These are phyloP conservation scores for Alternaria longipes DNA, from an alignment of 2,329 filamentous ascomycete genomes.

Conservation along the genomic window DNA sequence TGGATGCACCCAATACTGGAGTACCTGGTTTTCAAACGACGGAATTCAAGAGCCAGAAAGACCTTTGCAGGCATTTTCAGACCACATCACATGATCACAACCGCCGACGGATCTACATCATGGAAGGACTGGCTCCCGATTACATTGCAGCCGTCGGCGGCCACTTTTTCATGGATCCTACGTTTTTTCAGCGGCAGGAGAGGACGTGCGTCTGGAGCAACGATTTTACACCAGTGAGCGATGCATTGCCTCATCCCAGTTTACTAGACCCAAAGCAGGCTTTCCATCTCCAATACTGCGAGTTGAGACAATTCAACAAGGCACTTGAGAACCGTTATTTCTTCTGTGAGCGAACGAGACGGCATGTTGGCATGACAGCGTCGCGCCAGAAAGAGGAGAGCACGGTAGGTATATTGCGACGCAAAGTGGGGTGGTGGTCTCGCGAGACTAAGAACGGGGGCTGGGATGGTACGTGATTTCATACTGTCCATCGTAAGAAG, in stretches of 20 bases:
- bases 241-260: slow-evolving; percentile 44
- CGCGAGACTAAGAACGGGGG: slow-evolving; percentile 29
- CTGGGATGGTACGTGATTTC: slow-evolving; percentile 43
- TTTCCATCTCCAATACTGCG: slow-evolving; percentile 48
- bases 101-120: slow-evolving; percentile 41
- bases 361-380: slow-evolving; percentile 48
- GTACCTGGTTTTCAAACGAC: slow-evolving; percentile 26
- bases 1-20: slow-evolving; percentile 29
- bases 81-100: slow-evolving; percentile 16
- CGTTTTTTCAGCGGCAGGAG: slow-evolving; percentile 46
- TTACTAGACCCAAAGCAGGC: slow-evolving; percentile 35
- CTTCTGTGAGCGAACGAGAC: slow-evolving; percentile 41
- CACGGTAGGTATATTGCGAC: slow-evolving; percentile 42
- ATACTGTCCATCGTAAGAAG: not conserved
- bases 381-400: slow-evolving; percentile 33
- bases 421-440: slow-evolving; percentile 46
- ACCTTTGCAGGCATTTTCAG: slow-evolving; percentile 32
- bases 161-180: slow-evolving; percentile 48
- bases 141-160: slow-evolving; percentile 40
- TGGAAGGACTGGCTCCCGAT: slow-evolving; percentile 46
- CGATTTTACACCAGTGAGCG: slow-evolving; percentile 47
- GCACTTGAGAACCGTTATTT: slow-evolving; percentile 33
- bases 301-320: slow-evolving; percentile 44
- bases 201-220: slow-evolving; percentile 49
- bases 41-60: slow-evolving; percentile 23